phyloP scores from a whole-genome alignment of 176 grass and related monocot genomes.

The Ananas comosus region DNA sequence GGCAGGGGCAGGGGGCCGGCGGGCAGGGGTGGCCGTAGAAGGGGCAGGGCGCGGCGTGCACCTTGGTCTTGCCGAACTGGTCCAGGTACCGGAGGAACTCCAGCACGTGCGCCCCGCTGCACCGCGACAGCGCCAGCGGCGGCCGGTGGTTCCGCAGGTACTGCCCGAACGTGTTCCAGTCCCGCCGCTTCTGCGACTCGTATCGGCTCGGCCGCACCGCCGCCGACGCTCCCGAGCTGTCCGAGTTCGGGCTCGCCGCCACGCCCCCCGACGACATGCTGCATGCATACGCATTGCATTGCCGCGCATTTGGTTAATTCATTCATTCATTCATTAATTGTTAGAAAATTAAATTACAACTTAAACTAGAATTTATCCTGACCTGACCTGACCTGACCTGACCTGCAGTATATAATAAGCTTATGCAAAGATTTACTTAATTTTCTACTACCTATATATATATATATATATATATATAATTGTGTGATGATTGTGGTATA shows the following conservation, averaged over 20 bases:
- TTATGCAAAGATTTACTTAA: too few species aligned
- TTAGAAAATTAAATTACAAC: too few species aligned
- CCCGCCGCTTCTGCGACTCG: constrained; percentile 80
- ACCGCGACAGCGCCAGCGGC: constrained; percentile 55
- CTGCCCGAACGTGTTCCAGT: constrained; percentile 84
- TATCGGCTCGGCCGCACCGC: constrained; percentile 46
- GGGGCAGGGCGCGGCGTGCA: constrained; percentile 43
- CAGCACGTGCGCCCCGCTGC: constrained; percentile 75
- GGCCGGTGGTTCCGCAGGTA: constrained; percentile 78
- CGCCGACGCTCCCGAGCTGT: neutral
- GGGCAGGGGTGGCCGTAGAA: constrained; percentile 69
- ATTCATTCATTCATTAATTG: too few species aligned
- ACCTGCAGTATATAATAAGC: too few species aligned
- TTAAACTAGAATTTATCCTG: too few species aligned
- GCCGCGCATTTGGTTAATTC: neutral
- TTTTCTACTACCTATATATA: too few species aligned
- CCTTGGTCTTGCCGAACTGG: constrained; percentile 86
- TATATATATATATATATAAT: too few species aligned
- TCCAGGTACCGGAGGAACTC: constrained; percentile 78
- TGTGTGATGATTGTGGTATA: too few species aligned
- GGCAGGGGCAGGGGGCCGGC: constrained; percentile 57
- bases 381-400: too few species aligned
- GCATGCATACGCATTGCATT: neutral
- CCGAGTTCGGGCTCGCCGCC: neutral
- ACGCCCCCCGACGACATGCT: neutral